These are phyloP conservation scores for Phytophthora nicotianae DNA, from an alignment of 352 stramenopile species.

Conservation along the genomic window DNA sequence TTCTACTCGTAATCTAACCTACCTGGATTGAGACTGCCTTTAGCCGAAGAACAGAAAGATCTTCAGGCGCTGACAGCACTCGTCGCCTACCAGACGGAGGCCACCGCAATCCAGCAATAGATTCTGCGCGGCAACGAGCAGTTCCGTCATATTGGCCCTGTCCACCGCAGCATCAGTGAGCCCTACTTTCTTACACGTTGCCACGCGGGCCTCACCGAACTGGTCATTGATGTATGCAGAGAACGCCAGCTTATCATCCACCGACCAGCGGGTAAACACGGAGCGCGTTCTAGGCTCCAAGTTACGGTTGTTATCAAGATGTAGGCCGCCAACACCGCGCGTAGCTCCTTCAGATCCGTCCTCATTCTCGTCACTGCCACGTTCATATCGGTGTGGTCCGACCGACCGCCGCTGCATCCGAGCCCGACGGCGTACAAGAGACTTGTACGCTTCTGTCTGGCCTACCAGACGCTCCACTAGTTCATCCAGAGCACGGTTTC, in stretches of 20 bases:
- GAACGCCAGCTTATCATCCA: slow-evolving; percentile 52
- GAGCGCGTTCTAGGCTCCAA: slow-evolving; percentile 30
- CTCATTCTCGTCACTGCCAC: slow-evolving; percentile 21
- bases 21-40: slow-evolving; percentile 10
- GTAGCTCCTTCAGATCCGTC: slow-evolving; percentile 29
- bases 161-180: slow-evolving; percentile 70
- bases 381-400: slow-evolving; percentile 15
- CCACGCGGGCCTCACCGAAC: slow-evolving; percentile 68
- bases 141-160: slow-evolving; percentile 50
- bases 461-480: slow-evolving; percentile 72
- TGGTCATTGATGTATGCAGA: slow-evolving; percentile 50
- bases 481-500: slow-evolving; percentile 84
- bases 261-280: slow-evolving; percentile 63
- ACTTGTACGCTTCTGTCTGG: slow-evolving; percentile 63
- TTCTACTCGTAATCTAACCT: slow-evolving; percentile 8
- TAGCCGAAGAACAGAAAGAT: slow-evolving; percentile 81
- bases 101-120: slow-evolving; percentile 59
- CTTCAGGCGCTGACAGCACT: slow-evolving; percentile 63
- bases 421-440: slow-evolving; percentile 41
- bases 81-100: slow-evolving; percentile 53
- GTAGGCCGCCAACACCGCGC: slow-evolving; percentile 27
- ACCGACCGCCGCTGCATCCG: slow-evolving; percentile 35
- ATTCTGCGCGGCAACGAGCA: slow-evolving; percentile 65
- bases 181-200: slow-evolving; percentile 63
- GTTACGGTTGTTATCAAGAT: slow-evolving; percentile 17